Conservation (phyloP, 2,329 filamentous ascomycete species). For the Apiospora kogelbergensis region DNA sequence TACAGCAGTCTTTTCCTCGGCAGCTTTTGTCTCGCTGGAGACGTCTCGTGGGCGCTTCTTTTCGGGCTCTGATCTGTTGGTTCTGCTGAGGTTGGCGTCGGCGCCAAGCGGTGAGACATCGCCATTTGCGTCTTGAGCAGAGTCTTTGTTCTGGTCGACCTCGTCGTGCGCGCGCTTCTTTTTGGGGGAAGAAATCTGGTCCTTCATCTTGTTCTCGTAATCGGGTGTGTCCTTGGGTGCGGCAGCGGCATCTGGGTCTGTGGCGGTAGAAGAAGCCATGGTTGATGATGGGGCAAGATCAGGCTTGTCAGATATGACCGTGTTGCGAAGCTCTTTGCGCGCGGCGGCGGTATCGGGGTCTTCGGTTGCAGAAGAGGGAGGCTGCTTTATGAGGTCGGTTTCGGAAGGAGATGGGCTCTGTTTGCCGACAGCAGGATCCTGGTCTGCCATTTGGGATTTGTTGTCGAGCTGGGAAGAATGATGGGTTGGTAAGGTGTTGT, state of each 20-base stretch:
- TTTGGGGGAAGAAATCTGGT: constrained; percentile 60
- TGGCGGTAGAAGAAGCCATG: constrained; percentile 15
- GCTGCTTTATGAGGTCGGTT: background rate
- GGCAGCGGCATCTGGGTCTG: constrained; percentile 24
- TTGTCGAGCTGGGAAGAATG: constrained; percentile 3
- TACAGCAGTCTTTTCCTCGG: constrained; percentile 33
- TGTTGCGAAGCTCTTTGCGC: constrained; percentile 64
- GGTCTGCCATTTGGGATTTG: constrained; percentile 3
- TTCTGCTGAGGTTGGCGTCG: constrained; percentile 46
- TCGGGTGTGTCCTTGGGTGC: constrained; percentile 36
- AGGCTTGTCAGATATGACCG: constrained; percentile 56
- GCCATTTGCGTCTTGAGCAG: constrained; percentile 33
- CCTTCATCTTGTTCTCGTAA: constrained; percentile 43
- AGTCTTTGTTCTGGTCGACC: constrained; percentile 49
- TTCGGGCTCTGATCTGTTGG: constrained; percentile 58
- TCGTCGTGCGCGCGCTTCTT: constrained; percentile 65
- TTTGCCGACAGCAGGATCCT: background rate
- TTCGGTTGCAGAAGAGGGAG: constrained; percentile 34
- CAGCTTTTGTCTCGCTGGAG: constrained; percentile 35
- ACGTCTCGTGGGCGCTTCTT: constrained; percentile 64
- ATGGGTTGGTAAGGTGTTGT: background rate
- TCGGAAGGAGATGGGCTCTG: constrained; percentile 7
- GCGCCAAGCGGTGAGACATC: constrained; percentile 41
- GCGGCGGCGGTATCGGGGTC: constrained; percentile 64
- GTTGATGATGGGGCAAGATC: constrained; percentile 22